These are phyloP conservation scores for Torulaspora franciscae DNA, from an alignment of 805 yeast species.

Conservation along the genomic window DNA sequence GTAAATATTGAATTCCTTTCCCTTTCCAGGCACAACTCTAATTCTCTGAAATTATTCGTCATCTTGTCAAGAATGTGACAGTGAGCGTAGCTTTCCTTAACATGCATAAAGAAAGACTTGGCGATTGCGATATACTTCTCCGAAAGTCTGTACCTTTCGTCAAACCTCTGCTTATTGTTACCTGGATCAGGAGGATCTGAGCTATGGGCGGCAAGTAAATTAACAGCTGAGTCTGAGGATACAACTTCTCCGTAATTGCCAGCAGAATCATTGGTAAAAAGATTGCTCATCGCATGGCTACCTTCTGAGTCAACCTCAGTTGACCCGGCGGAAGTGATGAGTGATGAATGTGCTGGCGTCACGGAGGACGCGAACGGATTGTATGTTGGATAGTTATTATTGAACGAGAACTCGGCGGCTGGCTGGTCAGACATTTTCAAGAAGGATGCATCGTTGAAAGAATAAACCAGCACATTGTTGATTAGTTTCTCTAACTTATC, in stretches of 20 bases:
- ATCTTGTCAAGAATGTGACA: constrained; percentile 30
- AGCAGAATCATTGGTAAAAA: neutral
- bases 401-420: constrained; percentile 26
- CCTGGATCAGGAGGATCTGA: neutral
- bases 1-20: neutral
- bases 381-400: constrained; percentile 10
- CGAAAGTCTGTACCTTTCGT: constrained; percentile 30
- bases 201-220: constrained; percentile 3
- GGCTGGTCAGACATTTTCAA: constrained; percentile 30
- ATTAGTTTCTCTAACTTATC: constrained; percentile 29
- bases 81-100: constrained; percentile 25
- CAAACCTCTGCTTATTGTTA: constrained; percentile 25
- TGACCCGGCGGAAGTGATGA: neutral
- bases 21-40: constrained; percentile 21
- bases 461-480: constrained; percentile 30
- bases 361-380: constrained; percentile 10
- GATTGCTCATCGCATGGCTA: neutral
- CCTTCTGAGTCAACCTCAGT: neutral
- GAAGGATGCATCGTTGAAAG: constrained; percentile 34
- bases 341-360: constrained; percentile 1
- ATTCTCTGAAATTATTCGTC: constrained; percentile 22
- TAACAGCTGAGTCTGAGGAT: constrained; percentile 8
- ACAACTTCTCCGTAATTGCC: constrained; percentile 1
- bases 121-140: constrained; percentile 29
- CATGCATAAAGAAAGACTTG: constrained; percentile 24